Evolutionary conservation across 2,329 filamentous ascomycete species (phyloP).

Genomic region (Polychaeton citri): DNA sequence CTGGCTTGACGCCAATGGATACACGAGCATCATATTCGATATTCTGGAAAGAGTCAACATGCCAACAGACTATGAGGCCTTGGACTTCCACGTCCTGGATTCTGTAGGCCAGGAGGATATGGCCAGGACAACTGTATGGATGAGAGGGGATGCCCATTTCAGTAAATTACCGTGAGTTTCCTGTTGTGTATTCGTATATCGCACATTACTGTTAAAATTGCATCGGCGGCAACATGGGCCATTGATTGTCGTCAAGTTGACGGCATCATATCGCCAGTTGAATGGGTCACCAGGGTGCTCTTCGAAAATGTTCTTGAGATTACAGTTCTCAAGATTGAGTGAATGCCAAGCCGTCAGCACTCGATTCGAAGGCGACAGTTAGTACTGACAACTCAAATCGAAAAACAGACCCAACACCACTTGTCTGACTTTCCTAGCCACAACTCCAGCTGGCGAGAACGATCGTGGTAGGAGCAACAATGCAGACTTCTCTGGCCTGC

Average conservation of each 20-base stretch:
- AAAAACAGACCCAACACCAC: conserved; percentile 37
- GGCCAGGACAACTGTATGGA: conserved; percentile 23
- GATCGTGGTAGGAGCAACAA: conserved; percentile 32
- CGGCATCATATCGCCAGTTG: no score
- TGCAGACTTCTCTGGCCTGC: conserved; percentile 48
- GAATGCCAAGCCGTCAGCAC: no score
- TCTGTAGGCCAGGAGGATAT: conserved; percentile 24
- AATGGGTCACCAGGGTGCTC: no score
- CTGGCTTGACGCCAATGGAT: conserved; percentile 70
- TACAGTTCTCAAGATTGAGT: no score
- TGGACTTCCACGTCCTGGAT: conserved; percentile 37
- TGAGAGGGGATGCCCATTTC: conserved; percentile 17
- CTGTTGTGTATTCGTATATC: neutral
- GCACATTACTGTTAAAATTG: neutral
- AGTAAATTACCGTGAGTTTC: conserved; percentile 24
- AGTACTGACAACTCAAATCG: neutral
- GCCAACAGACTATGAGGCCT: conserved; percentile 55
- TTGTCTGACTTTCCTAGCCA: conserved; percentile 57
- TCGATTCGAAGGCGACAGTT: no score
- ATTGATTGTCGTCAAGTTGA: no score
- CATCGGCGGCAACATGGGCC: no score
- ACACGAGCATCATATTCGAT: conserved; percentile 80
- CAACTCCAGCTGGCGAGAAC: conserved; percentile 27
- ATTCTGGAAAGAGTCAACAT: conserved; percentile 68
- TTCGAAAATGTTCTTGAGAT: no score